Conservation (phyloP, 495 filamentous ascomycete genomes). For the Darksidea phi region DNA sequence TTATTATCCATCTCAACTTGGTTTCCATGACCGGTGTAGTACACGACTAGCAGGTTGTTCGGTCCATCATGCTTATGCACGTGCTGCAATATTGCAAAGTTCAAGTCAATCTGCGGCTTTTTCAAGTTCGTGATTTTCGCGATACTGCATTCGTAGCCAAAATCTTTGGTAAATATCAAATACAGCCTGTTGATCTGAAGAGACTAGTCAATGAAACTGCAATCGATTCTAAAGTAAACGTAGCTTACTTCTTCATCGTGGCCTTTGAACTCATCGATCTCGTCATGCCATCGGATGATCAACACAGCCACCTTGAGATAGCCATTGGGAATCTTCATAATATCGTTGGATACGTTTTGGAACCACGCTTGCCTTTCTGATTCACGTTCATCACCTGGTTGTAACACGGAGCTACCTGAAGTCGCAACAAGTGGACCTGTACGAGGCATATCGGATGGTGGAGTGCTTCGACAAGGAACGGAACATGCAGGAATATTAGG, state of each 20-base stretch:
- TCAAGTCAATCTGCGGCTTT: slow-evolving; percentile 31
- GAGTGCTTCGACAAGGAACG: neutral
- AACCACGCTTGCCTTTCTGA: slow-evolving; percentile 23
- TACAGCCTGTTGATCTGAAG: slow-evolving; percentile 12
- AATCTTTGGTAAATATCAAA: slow-evolving; percentile 1
- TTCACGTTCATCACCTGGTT: slow-evolving; percentile 12
- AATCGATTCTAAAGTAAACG: neutral
- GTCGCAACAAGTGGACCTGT: neutral
- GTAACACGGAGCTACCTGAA: neutral
- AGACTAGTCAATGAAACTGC: slow-evolving; percentile 1
- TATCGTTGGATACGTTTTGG: slow-evolving; percentile 14
- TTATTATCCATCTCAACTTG: slow-evolving; percentile 12
- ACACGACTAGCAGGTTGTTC: slow-evolving; percentile 38
- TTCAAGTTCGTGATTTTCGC: slow-evolving; percentile 17
- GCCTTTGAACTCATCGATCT: slow-evolving; percentile 31
- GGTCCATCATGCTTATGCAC: slow-evolving; percentile 34
- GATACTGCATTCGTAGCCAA: slow-evolving; percentile 19
- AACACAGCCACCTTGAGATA: slow-evolving; percentile 37
- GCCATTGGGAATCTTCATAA: slow-evolving; percentile 29
- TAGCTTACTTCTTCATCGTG: slow-evolving; percentile 26
- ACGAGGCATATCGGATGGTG: neutral
- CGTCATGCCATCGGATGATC: slow-evolving; percentile 36
- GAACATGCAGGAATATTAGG: neutral
- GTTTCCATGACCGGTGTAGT: slow-evolving; percentile 39
- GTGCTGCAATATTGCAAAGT: slow-evolving; percentile 16